Conservation (phyloP, 2,329 filamentous ascomycete genomes). For the Pseudogymnoascus sp. region DNA sequence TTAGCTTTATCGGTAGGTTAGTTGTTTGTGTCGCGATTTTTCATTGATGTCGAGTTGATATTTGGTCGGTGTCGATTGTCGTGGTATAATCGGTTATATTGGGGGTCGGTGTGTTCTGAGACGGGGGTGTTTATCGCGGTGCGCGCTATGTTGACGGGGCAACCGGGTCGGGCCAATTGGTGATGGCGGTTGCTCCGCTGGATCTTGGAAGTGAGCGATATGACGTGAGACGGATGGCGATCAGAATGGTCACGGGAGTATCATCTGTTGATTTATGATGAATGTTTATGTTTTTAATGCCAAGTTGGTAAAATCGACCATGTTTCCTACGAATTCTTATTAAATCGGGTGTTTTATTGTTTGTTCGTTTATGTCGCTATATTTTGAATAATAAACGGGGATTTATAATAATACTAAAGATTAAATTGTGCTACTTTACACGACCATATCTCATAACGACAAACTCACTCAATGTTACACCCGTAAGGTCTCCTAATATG, state of each 20-base stretch:
- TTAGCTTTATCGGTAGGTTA: not conserved
- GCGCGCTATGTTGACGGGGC: not conserved
- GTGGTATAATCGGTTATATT: not conserved
- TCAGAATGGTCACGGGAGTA: not conserved
- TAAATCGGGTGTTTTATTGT: not conserved
- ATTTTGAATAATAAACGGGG: not conserved
- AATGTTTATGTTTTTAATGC: not conserved
- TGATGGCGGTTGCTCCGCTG: not conserved
- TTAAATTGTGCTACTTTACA: not conserved
- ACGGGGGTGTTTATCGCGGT: slow-evolving; percentile 1
- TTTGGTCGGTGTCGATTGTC: slow-evolving; percentile 1
- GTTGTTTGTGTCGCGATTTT: slow-evolving; percentile 5
- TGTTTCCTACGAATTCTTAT: not conserved
- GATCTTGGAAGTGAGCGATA: not conserved
- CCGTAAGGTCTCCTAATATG: not conserved
- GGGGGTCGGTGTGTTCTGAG: not conserved
- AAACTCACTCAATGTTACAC: not conserved
- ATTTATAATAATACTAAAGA: not conserved
- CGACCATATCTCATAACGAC: not conserved
- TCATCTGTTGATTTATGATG: not conserved
- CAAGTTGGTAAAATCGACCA: not conserved
- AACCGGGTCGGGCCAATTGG: not conserved
- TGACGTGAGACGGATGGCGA: not conserved
- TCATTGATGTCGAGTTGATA: not conserved
- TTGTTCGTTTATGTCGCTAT: not conserved